Conservation (phyloP, 2,329 filamentous ascomycete genomes). For the Pseudocercospora fuligena region DNA sequence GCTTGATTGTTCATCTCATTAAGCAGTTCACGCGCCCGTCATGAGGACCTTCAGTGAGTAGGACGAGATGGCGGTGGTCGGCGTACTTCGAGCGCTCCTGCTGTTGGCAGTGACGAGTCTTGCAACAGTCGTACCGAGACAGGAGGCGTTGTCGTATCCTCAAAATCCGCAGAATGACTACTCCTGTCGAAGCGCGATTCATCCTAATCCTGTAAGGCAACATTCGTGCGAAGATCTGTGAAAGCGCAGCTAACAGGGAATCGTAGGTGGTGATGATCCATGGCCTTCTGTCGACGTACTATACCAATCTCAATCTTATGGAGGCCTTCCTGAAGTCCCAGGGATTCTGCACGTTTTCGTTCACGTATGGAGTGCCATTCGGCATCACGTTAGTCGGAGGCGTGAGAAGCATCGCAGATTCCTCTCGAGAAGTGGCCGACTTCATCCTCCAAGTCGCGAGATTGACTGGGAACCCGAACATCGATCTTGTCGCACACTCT, state of each 20-base stretch:
- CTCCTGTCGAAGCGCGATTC: constrained; percentile 16
- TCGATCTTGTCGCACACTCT: constrained; percentile 18
- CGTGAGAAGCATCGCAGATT: constrained; percentile 2
- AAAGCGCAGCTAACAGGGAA: background rate
- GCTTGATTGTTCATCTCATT: background rate
- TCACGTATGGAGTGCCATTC: constrained; percentile 9
- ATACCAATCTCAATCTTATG: background rate
- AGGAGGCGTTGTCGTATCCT: background rate
- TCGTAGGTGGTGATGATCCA: constrained; percentile 1
- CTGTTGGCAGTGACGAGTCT: background rate
- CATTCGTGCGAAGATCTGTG: background rate
- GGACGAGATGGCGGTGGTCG: background rate
- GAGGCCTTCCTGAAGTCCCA: background rate
- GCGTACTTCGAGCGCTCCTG: background rate
- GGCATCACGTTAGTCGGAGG: constrained; percentile 11
- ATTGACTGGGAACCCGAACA: constrained; percentile 11
- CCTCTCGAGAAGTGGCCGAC: constrained; percentile 11
- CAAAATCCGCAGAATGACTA: constrained; percentile 18
- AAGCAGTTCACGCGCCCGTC: background rate
- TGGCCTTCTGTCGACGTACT: constrained; percentile 5
- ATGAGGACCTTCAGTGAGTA: background rate
- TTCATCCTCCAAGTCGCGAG: constrained; percentile 17
- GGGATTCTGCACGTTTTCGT: constrained; percentile 15
- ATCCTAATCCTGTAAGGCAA: constrained; percentile 15
- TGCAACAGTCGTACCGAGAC: background rate